Evolutionary conservation across 352 stramenopile species (phyloP).

Genomic region (Phytophthora boehmeriae): DNA sequence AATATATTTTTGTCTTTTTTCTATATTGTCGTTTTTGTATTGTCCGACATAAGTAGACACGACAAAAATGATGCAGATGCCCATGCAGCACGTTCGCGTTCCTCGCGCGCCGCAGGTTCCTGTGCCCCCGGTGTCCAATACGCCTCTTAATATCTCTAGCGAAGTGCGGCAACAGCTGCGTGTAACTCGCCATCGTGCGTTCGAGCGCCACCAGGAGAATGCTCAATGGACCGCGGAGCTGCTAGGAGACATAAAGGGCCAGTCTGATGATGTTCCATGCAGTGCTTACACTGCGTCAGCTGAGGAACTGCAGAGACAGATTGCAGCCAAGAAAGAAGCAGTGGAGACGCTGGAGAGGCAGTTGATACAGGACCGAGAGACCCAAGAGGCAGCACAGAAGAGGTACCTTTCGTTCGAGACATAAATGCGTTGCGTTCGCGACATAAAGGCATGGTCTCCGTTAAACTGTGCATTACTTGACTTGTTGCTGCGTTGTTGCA

Average conservation of each 20-base stretch:
- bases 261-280: slow-evolving; percentile 8
- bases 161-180: slow-evolving; percentile 60
- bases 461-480: background rate
- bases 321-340: slow-evolving; percentile 19
- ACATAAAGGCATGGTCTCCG: background rate
- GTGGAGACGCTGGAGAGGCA: slow-evolving; percentile 24
- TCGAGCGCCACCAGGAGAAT: slow-evolving; percentile 70
- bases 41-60: too few relatives aligned
- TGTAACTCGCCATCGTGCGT: slow-evolving; percentile 53
- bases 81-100: slow-evolving; percentile 35
- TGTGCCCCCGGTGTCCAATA: slow-evolving; percentile 35
- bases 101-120: slow-evolving; percentile 33
- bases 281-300: slow-evolving; percentile 6
- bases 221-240: slow-evolving; percentile 59
- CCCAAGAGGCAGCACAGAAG: slow-evolving; percentile 19
- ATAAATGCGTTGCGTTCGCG: too few relatives aligned
- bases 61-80: background rate
- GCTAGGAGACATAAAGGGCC: slow-evolving; percentile 9
- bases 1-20: too few relatives aligned
- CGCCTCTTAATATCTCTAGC: slow-evolving; percentile 45
- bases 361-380: slow-evolving; percentile 21
- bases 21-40: too few relatives aligned
- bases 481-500: background rate
- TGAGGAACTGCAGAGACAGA: slow-evolving; percentile 20
- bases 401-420: slow-evolving; percentile 5